phyloP scores from a whole-genome alignment of 2,329 filamentous ascomycete genomes.

The Talaromyces sp. region DNA sequence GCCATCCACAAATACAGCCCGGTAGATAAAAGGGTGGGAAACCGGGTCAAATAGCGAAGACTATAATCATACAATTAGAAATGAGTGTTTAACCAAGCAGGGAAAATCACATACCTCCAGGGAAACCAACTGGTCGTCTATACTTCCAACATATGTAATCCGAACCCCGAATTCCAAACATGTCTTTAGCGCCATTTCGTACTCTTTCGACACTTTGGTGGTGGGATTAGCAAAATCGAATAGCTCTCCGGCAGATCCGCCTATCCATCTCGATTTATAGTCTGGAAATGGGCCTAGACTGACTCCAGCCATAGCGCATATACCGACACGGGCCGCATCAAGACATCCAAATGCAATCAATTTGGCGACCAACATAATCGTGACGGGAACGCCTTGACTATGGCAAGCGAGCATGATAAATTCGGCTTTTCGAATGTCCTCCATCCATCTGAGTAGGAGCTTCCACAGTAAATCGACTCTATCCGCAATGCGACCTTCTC shows the following conservation, averaged over 20 bases:
- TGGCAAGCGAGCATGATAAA: constrained; percentile 90
- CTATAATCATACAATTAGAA: constrained; percentile 24
- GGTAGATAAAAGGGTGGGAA: constrained; percentile 86
- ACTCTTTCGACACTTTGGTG: constrained; percentile 76
- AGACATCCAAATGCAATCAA: constrained; percentile 86
- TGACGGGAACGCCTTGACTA: constrained; percentile 91
- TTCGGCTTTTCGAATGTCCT: constrained; percentile 80
- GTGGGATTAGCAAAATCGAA: constrained; percentile 86
- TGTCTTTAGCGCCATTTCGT: constrained; percentile 68
- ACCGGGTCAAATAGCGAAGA: constrained; percentile 83
- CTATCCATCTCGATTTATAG: constrained; percentile 83
- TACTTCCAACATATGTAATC: constrained; percentile 85
- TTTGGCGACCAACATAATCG: constrained; percentile 86
- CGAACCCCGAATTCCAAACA: constrained; percentile 74
- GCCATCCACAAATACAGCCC: constrained; percentile 93
- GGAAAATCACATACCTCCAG: constrained; percentile 62
- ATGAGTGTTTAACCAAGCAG: neutral
- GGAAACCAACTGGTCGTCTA: constrained; percentile 93
- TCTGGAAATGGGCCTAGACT: constrained; percentile 89
- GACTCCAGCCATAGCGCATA: constrained; percentile 87
- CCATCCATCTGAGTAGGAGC: constrained; percentile 88
- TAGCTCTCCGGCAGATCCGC: constrained; percentile 84
- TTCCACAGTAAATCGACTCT: constrained; percentile 92
- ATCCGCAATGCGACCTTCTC: constrained; percentile 86
- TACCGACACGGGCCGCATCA: constrained; percentile 68